A percentile compares a stretch with the other conserved stretches of the same genome.
Conservation (phyloP, 805 yeast genomes). For the Wickerhamiella dianesei region DNA sequence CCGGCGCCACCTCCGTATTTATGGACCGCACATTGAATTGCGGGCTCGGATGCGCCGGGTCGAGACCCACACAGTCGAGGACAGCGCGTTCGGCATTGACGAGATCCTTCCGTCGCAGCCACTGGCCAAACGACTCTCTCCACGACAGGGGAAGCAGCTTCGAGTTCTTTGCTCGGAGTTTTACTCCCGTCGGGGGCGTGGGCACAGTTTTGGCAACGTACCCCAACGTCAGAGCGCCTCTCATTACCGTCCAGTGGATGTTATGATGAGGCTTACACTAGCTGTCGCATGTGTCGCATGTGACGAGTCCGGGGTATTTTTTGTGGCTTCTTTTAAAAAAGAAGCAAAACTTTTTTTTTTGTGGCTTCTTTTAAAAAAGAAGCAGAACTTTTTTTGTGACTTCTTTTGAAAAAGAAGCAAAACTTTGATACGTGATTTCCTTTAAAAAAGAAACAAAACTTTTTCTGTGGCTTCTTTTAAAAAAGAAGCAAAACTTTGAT, state of each 20-base stretch:
- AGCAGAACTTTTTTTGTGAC: too few relatives aligned
- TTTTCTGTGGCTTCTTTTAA: too few relatives aligned
- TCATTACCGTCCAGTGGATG: neutral
- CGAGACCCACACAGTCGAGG: constrained; percentile 42
- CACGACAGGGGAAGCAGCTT: constrained; percentile 27
- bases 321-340: too few relatives aligned
- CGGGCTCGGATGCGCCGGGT: constrained; percentile 17
- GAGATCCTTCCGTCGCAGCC: constrained; percentile 29
- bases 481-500: too few relatives aligned
- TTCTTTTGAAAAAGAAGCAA: too few relatives aligned
- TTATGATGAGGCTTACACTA: neutral
- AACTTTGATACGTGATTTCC: too few relatives aligned
- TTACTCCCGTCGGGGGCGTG: constrained; percentile 27
- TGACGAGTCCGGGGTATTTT: too few relatives aligned
- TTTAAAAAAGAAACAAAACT: too few relatives aligned
- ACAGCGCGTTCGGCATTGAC: constrained; percentile 35
- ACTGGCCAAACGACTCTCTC: constrained; percentile 30
- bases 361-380: too few relatives aligned
- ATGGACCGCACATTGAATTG: constrained; percentile 12
- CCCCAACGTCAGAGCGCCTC: neutral
- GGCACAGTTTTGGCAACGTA: constrained; percentile 13
- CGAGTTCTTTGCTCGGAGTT: constrained; percentile 18
- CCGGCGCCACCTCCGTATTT: constrained; percentile 38
- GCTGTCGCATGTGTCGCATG: too few relatives aligned
- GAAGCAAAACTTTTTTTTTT: too few relatives aligned